These are phyloP conservation scores for Stereum hirsutum DNA, from an alignment of 1,284 basidiomycete genomes.

Conservation along the genomic window DNA sequence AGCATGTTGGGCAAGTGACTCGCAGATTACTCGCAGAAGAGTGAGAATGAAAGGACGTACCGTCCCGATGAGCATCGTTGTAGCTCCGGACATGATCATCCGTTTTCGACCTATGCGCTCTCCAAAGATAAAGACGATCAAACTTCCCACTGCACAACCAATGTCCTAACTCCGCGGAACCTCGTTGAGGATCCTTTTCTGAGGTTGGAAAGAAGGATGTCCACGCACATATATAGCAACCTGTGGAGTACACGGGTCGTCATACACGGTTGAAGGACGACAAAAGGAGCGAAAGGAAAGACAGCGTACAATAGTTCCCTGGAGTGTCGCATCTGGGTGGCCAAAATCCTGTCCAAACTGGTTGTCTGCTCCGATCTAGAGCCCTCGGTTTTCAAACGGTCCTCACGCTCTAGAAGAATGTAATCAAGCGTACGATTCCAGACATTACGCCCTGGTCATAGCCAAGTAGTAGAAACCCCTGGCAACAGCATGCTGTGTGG, in stretches of 20 bases:
- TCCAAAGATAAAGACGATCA: constrained; percentile 31
- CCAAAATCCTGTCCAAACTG: constrained; percentile 32
- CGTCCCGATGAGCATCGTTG: constrained; percentile 36
- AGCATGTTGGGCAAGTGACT: no score
- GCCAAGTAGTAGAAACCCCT: constrained; percentile 33
- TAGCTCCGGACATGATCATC: constrained; percentile 32
- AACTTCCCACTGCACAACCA: constrained; percentile 28
- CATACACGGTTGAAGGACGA: not conserved
- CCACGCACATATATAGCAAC: constrained; percentile 18
- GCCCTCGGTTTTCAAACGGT: not conserved
- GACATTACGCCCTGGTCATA: constrained; percentile 42
- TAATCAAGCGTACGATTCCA: constrained; percentile 24
- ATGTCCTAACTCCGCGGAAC: constrained; percentile 23
- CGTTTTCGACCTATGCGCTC: constrained; percentile 30
- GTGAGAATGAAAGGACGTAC: constrained; percentile 14
- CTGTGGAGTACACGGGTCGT: constrained; percentile 6
- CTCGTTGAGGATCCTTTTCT: no score
- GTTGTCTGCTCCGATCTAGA: constrained; percentile 31
- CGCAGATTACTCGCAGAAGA: not conserved
- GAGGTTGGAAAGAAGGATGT: no score
- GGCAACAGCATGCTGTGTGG: constrained; percentile 28
- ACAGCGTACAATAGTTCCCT: constrained; percentile 29
- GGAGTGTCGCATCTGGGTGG: constrained; percentile 27
- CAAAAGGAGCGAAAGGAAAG: not conserved
- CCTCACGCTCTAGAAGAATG: not conserved